phyloP scores from a whole-genome alignment of 2,329 filamentous ascomycete species.

The Colletotrichum tropicicola region DNA sequence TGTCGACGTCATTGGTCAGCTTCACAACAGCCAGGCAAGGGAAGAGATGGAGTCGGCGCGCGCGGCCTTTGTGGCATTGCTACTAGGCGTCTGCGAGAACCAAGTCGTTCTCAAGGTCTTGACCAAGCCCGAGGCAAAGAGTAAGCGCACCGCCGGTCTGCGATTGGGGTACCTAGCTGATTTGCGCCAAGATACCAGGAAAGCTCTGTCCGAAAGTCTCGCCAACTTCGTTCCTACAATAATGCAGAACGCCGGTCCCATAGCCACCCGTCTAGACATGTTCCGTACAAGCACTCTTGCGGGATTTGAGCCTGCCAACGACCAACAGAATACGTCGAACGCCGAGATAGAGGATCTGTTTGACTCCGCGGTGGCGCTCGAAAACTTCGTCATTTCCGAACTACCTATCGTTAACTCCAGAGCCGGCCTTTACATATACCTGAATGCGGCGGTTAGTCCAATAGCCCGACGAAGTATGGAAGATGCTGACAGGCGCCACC shows the following conservation, averaged over 20 bases:
- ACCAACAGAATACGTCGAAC: constrained; percentile 58
- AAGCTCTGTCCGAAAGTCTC: constrained; percentile 59
- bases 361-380: constrained; percentile 64
- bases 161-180: background rate
- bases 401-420: constrained; percentile 78
- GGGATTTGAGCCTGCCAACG: constrained; percentile 62
- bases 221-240: constrained; percentile 64
- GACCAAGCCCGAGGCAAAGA: constrained; percentile 60
- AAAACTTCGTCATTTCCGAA: constrained; percentile 67
- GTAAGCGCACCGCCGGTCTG: constrained; percentile 43
- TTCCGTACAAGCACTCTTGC: constrained; percentile 67
- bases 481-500: constrained; percentile 36
- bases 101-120: constrained; percentile 62
- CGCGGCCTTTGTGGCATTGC: constrained; percentile 70
- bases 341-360: constrained; percentile 66
- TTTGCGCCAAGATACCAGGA: constrained; percentile 50
- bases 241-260: constrained; percentile 63
- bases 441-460: constrained; percentile 78
- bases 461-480: background rate
- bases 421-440: constrained; percentile 84
- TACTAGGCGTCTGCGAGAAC: constrained; percentile 71
- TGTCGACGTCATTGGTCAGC: constrained; percentile 56
- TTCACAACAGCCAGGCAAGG: constrained; percentile 53
- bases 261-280: constrained; percentile 62
- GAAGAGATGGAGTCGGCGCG: constrained; percentile 69